These are phyloP conservation scores for Cryphonectria parasitica DNA, from an alignment of 2,329 filamentous ascomycete genomes.

Conservation along the genomic window DNA sequence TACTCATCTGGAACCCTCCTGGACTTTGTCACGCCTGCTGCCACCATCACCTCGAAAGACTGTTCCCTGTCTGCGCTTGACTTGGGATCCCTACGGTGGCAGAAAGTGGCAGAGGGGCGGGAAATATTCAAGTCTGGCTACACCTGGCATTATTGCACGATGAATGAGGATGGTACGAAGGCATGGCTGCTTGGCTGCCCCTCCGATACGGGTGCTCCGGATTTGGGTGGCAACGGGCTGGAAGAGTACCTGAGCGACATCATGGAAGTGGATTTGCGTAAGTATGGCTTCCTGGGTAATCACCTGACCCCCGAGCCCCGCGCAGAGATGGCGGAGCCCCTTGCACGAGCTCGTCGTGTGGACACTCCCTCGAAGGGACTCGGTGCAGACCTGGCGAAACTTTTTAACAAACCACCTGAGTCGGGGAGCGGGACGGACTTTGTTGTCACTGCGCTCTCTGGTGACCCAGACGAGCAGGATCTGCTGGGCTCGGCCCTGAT, in stretches of 20 bases:
- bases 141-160: constrained; percentile 97
- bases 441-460: constrained; percentile 83
- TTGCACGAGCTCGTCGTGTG: constrained; percentile 49
- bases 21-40: constrained; percentile 91
- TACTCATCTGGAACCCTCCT: constrained; percentile 92
- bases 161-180: constrained; percentile 93
- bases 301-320: constrained; percentile 63
- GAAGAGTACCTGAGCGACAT: constrained; percentile 93
- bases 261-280: constrained; percentile 87
- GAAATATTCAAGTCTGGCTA: constrained; percentile 93
- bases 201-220: constrained; percentile 69
- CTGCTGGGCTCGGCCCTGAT: constrained; percentile 56
- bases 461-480: constrained; percentile 73
- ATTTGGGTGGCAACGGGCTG: constrained; percentile 69
- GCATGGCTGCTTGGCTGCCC: constrained; percentile 96
- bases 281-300: constrained; percentile 88
- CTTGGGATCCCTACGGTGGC: constrained; percentile 85
- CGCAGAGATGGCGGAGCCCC: constrained; percentile 51
- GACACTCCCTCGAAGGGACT: constrained; percentile 69
- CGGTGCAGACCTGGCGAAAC: constrained; percentile 80
- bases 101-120: constrained; percentile 89
- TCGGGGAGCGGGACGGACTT: constrained; percentile 88
- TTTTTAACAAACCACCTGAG: constrained; percentile 87
- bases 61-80: constrained; percentile 91
- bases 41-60: constrained; percentile 82